phyloP scores from a whole-genome alignment of 2,329 filamentous ascomycete species.

The Pseudogymnoascus sp. region DNA sequence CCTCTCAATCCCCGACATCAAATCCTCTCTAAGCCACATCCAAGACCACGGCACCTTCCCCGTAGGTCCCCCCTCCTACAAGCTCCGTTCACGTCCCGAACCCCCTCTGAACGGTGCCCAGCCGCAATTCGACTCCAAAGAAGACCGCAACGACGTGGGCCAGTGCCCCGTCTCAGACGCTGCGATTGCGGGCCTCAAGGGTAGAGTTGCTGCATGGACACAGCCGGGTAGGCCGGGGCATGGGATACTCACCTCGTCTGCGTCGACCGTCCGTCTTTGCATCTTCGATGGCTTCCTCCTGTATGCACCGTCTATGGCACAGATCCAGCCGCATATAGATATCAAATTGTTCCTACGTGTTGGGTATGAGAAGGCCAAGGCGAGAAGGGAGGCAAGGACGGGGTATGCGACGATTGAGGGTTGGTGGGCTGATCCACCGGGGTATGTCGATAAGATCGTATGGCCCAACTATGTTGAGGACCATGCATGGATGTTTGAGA shows the following conservation, averaged over 20 bases:
- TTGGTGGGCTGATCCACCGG: constrained; percentile 91
- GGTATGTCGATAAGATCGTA: constrained; percentile 88
- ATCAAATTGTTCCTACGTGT: constrained; percentile 72
- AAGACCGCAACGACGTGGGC: constrained; percentile 56
- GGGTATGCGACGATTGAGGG: constrained; percentile 79
- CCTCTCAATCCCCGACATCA: constrained; percentile 63
- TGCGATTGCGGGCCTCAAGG: constrained; percentile 39
- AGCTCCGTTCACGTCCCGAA: constrained; percentile 11
- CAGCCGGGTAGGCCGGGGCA: constrained; percentile 38
- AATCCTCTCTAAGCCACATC: constrained; percentile 61
- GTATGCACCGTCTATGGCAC: constrained; percentile 50
- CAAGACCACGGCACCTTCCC: constrained; percentile 57
- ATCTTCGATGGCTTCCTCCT: constrained; percentile 86
- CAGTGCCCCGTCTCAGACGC: constrained; percentile 42
- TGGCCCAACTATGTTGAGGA: constrained; percentile 89
- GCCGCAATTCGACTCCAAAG: constrained; percentile 45
- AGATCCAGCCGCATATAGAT: constrained; percentile 55
- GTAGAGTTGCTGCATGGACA: constrained; percentile 41
- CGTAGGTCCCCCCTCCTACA: constrained; percentile 35
- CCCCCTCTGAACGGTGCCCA: constrained; percentile 27
- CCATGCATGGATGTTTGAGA: constrained; percentile 72
- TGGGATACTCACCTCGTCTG: constrained; percentile 23
- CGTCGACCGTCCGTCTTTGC: constrained; percentile 40
- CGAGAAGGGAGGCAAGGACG: constrained; percentile 57
- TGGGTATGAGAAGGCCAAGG: constrained; percentile 54